phyloP scores from a whole-genome alignment of 495 filamentous ascomycete species.

The Elaphomyces granulatus region DNA sequence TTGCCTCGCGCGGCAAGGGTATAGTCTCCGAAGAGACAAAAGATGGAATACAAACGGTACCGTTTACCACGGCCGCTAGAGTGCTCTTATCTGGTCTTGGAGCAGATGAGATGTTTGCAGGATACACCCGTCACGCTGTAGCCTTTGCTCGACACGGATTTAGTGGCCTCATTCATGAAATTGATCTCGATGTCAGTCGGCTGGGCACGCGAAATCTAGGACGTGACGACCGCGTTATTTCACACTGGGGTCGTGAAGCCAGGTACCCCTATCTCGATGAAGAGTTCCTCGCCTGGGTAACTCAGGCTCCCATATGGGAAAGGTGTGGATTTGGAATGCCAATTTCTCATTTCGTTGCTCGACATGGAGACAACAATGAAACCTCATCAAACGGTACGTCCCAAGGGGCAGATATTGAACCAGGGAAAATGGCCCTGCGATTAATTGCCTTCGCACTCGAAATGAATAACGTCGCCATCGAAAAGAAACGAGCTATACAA shows the following conservation, averaged over 20 bases:
- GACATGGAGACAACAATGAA: not conserved
- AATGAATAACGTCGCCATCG: constrained; percentile 51
- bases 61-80: constrained; percentile 57
- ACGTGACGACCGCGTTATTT: constrained; percentile 80
- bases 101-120: constrained; percentile 91
- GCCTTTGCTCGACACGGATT: constrained; percentile 57
- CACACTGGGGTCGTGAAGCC: constrained; percentile 79
- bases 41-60: not conserved
- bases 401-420: constrained; percentile 36
- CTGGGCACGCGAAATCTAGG: constrained; percentile 90
- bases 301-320: constrained; percentile 56
- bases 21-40: constrained; percentile 11
- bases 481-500: constrained; percentile 91
- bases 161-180: constrained; percentile 60
- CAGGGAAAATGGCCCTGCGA: constrained; percentile 68
- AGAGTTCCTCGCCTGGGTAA: constrained; percentile 64
- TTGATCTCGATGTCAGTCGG: constrained; percentile 71
- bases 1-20: constrained; percentile 71
- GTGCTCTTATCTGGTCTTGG: constrained; percentile 87
- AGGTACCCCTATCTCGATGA: constrained; percentile 92
- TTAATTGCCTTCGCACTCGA: constrained; percentile 64
- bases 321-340: constrained; percentile 64
- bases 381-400: constrained; percentile 2
- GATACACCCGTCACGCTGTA: constrained; percentile 72
- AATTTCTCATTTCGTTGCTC: not conserved